Conservation (phyloP, 257 asterid species). For the Knoxia roxburghii region DNA sequence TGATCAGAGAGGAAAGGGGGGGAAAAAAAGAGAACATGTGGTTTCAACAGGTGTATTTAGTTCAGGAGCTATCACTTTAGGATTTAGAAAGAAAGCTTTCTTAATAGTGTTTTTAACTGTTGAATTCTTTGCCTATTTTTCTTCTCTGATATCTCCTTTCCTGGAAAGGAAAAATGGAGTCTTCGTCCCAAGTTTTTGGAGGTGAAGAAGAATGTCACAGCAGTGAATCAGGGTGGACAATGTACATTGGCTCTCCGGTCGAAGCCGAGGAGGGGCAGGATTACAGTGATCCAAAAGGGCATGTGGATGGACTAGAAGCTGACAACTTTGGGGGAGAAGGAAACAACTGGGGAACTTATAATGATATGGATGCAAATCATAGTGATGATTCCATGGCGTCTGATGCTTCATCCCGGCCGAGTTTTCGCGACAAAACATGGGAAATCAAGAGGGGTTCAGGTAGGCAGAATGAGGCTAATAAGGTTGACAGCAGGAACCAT, state of each 20-base stretch:
- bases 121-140: conserved; percentile 10
- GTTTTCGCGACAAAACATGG: conserved; percentile 11
- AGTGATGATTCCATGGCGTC: conserved; percentile 45
- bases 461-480: neutral
- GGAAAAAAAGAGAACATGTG: conserved; percentile 11
- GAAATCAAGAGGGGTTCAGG: neutral
- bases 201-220: conserved; percentile 41
- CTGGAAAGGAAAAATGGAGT: conserved; percentile 19
- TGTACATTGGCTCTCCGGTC: conserved; percentile 40
- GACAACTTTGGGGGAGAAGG: conserved; percentile 8
- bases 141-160: neutral
- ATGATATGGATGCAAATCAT: conserved; percentile 12
- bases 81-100: neutral
- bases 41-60: conserved; percentile 24
- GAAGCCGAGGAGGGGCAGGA: conserved; percentile 4
- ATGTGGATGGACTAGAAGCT: neutral
- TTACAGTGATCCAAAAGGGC: neutral
- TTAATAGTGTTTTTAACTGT: neutral
- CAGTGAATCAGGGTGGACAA: conserved; percentile 49
- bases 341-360: neutral
- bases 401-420: conserved; percentile 45
- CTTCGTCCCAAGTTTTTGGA: conserved; percentile 24
- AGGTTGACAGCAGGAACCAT: conserved; percentile 1
- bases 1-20: conserved; percentile 15
- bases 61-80: neutral